These are phyloP conservation scores for Ophiostoma montium DNA, from an alignment of 2,329 filamentous ascomycete genomes.

Conservation along the genomic window DNA sequence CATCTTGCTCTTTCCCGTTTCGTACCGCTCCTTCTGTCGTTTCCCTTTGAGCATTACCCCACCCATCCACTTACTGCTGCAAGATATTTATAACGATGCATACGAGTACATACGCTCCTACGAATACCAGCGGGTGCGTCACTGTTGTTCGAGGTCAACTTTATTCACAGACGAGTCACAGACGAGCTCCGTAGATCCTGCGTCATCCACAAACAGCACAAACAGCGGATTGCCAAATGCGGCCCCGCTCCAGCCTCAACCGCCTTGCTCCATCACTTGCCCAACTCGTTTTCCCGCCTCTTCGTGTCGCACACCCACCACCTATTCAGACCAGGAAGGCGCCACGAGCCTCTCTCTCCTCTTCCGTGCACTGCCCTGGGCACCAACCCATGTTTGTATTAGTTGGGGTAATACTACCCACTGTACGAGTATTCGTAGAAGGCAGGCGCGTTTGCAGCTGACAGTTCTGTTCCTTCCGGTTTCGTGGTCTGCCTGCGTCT, in stretches of 20 bases:
- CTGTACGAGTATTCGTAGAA: slow-evolving; percentile 1
- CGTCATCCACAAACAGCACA: background rate
- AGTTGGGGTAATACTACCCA: background rate
- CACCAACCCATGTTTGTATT: slow-evolving; percentile 2
- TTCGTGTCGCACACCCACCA: too few relatives aligned
- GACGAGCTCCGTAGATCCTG: background rate
- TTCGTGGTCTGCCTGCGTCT: background rate
- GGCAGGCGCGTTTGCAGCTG: slow-evolving; percentile 6
- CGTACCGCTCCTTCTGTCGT: background rate
- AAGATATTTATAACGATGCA: too few relatives aligned
- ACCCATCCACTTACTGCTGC: too few relatives aligned
- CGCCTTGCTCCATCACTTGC: background rate
- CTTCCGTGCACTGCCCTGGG: background rate
- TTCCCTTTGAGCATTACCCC: background rate
- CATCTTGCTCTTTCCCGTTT: background rate
- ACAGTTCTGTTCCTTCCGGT: background rate
- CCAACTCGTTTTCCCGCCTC: background rate
- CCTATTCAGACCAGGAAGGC: background rate
- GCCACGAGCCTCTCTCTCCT: background rate
- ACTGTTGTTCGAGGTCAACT: too few relatives aligned
- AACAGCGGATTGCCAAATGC: slow-evolving; percentile 1
- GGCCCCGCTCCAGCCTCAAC: slow-evolving; percentile 4
- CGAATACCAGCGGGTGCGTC: background rate
- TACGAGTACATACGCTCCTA: too few relatives aligned
- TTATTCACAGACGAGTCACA: too few relatives aligned